These are phyloP conservation scores for Sporopachydermia lactativora DNA, from an alignment of 805 yeast genomes.

Conservation along the genomic window DNA sequence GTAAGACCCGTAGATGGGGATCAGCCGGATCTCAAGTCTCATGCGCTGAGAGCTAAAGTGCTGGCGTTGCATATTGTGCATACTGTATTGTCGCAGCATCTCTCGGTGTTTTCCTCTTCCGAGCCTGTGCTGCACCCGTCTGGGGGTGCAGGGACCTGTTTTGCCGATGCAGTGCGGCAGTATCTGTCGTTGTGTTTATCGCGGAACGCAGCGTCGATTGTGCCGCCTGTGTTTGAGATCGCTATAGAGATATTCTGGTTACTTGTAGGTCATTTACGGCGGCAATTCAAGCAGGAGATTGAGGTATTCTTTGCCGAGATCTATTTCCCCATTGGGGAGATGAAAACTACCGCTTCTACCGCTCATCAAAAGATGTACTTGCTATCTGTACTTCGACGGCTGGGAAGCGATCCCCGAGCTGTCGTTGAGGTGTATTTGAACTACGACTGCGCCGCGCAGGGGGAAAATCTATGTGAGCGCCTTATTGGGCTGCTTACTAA, in stretches of 20 bases:
- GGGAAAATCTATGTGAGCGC: constrained; percentile 74
- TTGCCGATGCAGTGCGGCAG: constrained; percentile 72
- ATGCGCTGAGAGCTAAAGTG: constrained; percentile 82
- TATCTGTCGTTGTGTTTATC: constrained; percentile 72
- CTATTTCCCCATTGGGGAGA: constrained; percentile 85
- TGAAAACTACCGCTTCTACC: constrained; percentile 83
- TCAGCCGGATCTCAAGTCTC: constrained; percentile 74
- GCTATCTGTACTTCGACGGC: constrained; percentile 61
- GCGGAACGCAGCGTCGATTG: constrained; percentile 83
- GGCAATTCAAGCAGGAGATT: constrained; percentile 82
- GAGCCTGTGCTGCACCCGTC: constrained; percentile 18
- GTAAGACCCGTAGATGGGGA: constrained; percentile 70
- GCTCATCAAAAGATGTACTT: constrained; percentile 86
- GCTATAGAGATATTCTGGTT: constrained; percentile 91
- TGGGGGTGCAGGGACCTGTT: constrained; percentile 30
- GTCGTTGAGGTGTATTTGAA: constrained; percentile 86
- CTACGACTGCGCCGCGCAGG: constrained; percentile 78
- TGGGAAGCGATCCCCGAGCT: constrained; percentile 81
- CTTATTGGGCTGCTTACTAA: constrained; percentile 65
- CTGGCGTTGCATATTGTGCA: constrained; percentile 80
- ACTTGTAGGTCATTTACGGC: constrained; percentile 65
- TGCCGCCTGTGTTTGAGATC: constrained; percentile 85
- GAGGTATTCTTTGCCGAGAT: constrained; percentile 90
- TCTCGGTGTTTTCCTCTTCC: constrained; percentile 53
- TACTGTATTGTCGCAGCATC: constrained; percentile 71